Evolutionary conservation across 2,329 filamentous ascomycete species (phyloP).

Genomic region (Fusarium newnesense): DNA sequence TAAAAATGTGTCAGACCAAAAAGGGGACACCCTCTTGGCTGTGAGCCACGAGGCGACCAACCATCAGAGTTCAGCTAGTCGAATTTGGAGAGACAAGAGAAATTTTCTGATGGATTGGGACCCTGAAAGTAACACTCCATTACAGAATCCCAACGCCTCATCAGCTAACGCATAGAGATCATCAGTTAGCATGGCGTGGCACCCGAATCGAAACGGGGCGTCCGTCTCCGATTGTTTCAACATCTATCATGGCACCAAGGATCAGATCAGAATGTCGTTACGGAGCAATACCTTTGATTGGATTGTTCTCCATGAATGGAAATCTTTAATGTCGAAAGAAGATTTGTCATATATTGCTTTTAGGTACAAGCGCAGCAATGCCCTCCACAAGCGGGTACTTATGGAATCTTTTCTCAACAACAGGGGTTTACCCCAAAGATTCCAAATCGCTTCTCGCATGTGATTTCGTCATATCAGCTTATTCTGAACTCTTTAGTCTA

Average conservation of each 20-base stretch:
- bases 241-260: not conserved
- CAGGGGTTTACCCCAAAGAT: slow-evolving; percentile 23
- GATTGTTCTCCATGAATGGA: not conserved
- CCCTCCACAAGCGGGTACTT: slow-evolving; percentile 5
- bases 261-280: not conserved
- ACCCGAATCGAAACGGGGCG: slow-evolving; percentile 2
- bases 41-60: slow-evolving; percentile 19
- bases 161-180: not conserved
- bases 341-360: slow-evolving; percentile 21
- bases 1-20: slow-evolving; percentile 18
- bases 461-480: slow-evolving; percentile 27
- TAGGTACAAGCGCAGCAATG: not conserved
- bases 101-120: slow-evolving; percentile 26
- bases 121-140: slow-evolving; percentile 28
- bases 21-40: slow-evolving; percentile 7
- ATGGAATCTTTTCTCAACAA: slow-evolving; percentile 26
- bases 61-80: slow-evolving; percentile 30
- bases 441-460: slow-evolving; percentile 30
- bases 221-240: not conserved
- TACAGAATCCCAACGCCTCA: slow-evolving; percentile 2
- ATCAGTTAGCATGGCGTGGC: slow-evolving; percentile 9
- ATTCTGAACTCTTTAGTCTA: not conserved
- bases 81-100: slow-evolving; percentile 12
- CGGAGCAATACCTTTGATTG: not conserved
- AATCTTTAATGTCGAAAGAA: not conserved